A percentile compares a stretch with the other conserved stretches of the same genome.
Conservation (phyloP, 179 eudicot species). For the Actinidia chinensis region DNA sequence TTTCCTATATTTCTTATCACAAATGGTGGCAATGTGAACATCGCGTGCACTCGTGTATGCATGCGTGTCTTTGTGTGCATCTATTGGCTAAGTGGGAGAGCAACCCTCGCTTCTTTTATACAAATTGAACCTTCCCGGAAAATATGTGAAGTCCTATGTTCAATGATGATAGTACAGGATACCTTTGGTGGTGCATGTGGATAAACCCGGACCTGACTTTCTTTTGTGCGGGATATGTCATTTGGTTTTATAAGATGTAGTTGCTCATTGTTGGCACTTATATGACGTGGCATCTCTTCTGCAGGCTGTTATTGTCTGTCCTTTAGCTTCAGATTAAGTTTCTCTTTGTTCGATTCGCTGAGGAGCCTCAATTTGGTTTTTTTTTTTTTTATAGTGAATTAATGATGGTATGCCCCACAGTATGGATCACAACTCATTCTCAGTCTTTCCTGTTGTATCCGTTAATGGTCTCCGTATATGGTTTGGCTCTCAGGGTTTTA, state of each 20-base stretch:
- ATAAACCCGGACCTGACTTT: neutral
- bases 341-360: conserved; percentile 94
- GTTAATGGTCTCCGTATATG: neutral
- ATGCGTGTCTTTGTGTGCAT: no score
- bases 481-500: conserved; percentile 68
- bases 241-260: neutral
- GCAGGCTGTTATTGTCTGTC: conserved; percentile 97
- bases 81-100: no score
- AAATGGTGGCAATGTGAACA: no score
- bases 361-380: conserved; percentile 99
- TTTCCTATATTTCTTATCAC: no score
- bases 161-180: neutral
- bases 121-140: neutral
- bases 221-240: neutral
- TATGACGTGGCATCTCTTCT: neutral
- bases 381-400: no score
- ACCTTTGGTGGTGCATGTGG: neutral
- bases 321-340: conserved; percentile 77
- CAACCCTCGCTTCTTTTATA: no score
- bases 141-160: neutral
- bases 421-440: conserved; percentile 35
- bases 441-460: neutral
- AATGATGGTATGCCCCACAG: conserved; percentile 98
- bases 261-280: neutral
- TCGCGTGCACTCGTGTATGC: no score